phyloP scores from a whole-genome alignment of 495 filamentous ascomycete genomes.

The Aspergillus bertholletiae region DNA sequence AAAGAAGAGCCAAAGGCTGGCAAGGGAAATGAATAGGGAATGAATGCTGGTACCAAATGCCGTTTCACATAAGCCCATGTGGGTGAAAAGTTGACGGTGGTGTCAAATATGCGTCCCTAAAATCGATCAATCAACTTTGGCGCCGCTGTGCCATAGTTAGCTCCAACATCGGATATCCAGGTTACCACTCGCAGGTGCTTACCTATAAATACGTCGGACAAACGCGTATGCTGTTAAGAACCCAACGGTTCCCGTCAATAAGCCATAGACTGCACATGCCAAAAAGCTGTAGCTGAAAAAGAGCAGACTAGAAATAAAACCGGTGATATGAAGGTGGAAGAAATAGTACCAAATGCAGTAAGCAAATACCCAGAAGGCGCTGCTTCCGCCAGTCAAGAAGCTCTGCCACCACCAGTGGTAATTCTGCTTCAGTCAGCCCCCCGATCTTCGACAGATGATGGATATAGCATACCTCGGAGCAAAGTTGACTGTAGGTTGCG shows the following conservation, averaged over 20 bases:
- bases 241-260: conserved; percentile 83
- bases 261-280: conserved; percentile 78
- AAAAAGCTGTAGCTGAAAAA: conserved; percentile 85
- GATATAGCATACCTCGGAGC: conserved; percentile 56
- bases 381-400: conserved; percentile 78
- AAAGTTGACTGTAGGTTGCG: conserved; percentile 81
- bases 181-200: conserved; percentile 24
- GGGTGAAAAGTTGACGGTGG: neutral
- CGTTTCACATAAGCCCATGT: neutral
- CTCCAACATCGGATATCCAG: neutral
- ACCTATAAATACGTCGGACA: conserved; percentile 86
- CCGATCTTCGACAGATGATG: neutral
- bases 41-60: neutral
- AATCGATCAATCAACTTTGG: conserved; percentile 37
- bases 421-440: conserved; percentile 51
- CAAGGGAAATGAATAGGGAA: neutral
- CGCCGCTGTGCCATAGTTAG: conserved; percentile 26
- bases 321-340: conserved; percentile 76
- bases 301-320: conserved; percentile 73
- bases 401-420: conserved; percentile 97
- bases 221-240: conserved; percentile 88
- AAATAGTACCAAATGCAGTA: conserved; percentile 89
- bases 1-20: neutral
- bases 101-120: neutral
- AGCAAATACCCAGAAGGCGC: conserved; percentile 78